Percentiles rank a stretch among this genome's conserved stretches.
Evolutionary conservation across 495 filamentous ascomycete genomes (phyloP).

Genomic region (Chaetomium cochliodes): DNA sequence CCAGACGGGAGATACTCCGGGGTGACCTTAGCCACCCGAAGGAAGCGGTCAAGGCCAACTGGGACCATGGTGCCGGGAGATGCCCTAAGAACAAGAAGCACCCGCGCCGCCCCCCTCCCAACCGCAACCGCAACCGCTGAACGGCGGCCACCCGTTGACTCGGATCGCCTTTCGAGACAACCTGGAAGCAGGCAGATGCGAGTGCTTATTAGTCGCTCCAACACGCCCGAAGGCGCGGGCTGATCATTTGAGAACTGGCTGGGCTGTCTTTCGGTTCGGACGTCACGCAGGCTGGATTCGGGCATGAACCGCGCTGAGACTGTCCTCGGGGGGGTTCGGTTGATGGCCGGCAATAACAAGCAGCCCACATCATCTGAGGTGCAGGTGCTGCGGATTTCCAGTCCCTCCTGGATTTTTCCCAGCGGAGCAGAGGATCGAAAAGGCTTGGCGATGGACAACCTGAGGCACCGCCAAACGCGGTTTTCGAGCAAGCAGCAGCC

Average conservation of each 20-base stretch:
- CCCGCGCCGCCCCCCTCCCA: too few species aligned
- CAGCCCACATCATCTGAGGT: background rate
- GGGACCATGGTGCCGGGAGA: conserved; percentile 24
- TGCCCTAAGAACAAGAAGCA: background rate
- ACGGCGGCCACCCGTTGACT: background rate
- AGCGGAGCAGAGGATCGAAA: background rate
- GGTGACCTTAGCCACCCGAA: background rate
- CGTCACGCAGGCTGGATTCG: background rate
- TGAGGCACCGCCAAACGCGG: background rate
- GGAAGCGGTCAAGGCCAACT: conserved; percentile 31
- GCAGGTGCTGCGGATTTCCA: background rate
- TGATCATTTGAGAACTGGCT: too few species aligned
- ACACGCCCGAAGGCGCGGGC: background rate
- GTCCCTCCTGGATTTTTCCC: conserved; percentile 2
- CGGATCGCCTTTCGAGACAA: background rate
- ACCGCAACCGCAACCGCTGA: too few species aligned
- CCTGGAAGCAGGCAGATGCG: background rate
- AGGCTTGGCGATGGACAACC: background rate
- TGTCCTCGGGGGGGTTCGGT: background rate
- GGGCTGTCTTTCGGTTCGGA: background rate
- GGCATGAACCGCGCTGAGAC: background rate
- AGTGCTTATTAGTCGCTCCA: too few species aligned
- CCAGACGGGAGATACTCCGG: conserved; percentile 17
- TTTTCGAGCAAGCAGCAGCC: background rate
- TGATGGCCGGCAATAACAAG: background rate